Base-by-base conservation (phyloP, 1,284 basidiomycete species). In the Amylostereum chailletii region DNA sequence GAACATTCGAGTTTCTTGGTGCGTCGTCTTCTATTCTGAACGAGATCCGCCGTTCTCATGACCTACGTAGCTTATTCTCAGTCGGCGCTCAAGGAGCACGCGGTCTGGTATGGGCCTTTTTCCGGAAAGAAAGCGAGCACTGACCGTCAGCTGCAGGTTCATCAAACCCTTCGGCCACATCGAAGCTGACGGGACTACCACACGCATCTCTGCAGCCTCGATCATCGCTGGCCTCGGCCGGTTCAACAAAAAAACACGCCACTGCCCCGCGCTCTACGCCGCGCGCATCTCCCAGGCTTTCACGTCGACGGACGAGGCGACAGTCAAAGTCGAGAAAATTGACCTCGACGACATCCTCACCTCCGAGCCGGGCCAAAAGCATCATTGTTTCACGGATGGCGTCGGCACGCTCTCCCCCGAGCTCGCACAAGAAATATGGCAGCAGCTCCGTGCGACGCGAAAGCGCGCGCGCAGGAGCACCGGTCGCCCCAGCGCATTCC, bases 221-320 rank as follows among this genome's bases (percentile, higher is more conserved):
- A 83, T 86, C 53, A 78, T 80, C 39, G 50, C 57, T 4, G 68
- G 71, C 34, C 58, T 86, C 1, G 83, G 83, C 1, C 68, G 64
- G 29, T 84, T 85, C 55, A 61, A 70, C 4, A 60, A 69, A 33
- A 65, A 77, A 0, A 27, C 49, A 3, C 76, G 70, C 45, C 77
- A 80, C 54, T 83, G 79, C 53, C 83, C 85, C 2, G 83, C 84
- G 30, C 72, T 83, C 42, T 86, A 82, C 62, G 84, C 76, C 3
- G 85, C 86, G 5, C 70, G 85, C 11, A 71, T 88, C 32, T 81
- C 82, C 2, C 83, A 83, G 58, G 82, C 81, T 0, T 87, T 88
- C 60, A 86, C 84, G 0, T 74, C 84, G 0, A 87, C 85, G 0
- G 81, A 85, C 54, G 69, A 74, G 2, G 75, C 77, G 0, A 67